A percentile compares a stretch with the other conserved stretches of the same genome.
phyloP scores from a whole-genome alignment of 768 basidiomycete species.

The Suillus decipiens region DNA sequence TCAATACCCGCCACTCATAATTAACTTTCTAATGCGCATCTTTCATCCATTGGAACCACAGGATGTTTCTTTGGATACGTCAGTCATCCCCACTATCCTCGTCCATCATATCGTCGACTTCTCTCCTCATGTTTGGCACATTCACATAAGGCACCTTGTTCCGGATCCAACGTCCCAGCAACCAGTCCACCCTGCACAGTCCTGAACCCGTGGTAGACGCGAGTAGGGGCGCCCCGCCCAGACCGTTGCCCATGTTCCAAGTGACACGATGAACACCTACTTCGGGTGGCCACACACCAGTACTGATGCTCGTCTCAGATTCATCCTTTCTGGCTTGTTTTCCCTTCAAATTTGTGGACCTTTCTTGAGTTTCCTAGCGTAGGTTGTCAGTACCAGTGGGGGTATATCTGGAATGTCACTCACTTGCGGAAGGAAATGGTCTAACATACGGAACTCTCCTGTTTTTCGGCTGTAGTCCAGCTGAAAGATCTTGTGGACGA shows the following conservation, averaged over 20 bases:
- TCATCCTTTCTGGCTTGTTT: constrained; percentile 33
- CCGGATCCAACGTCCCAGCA: constrained; percentile 74
- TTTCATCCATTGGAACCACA: too few species aligned
- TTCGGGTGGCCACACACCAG: constrained; percentile 79
- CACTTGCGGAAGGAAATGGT: constrained; percentile 79
- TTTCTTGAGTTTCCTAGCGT: constrained; percentile 49
- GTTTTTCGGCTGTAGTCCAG: constrained; percentile 83
- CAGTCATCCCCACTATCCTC: constrained; percentile 35
- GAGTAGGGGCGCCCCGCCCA: constrained; percentile 56
- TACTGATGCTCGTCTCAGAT: constrained; percentile 34
- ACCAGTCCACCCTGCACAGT: constrained; percentile 80
- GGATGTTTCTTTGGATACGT: not conserved
- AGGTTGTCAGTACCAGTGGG: constrained; percentile 6
- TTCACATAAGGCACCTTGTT: constrained; percentile 67
- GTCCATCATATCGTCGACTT: constrained; percentile 45
- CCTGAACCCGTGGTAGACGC: constrained; percentile 85
- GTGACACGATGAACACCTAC: constrained; percentile 74
- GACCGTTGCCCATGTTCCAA: constrained; percentile 82
- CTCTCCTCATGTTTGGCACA: constrained; percentile 61
- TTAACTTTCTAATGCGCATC: too few species aligned
- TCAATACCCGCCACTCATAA: too few species aligned
- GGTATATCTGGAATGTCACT: not conserved
- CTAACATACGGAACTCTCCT: constrained; percentile 84
- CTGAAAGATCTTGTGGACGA: constrained; percentile 79
- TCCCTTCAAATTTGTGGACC: constrained; percentile 33